Base-by-base conservation (phyloP, 805 yeast species). In the Saccharomycodes ludwigii region DNA sequence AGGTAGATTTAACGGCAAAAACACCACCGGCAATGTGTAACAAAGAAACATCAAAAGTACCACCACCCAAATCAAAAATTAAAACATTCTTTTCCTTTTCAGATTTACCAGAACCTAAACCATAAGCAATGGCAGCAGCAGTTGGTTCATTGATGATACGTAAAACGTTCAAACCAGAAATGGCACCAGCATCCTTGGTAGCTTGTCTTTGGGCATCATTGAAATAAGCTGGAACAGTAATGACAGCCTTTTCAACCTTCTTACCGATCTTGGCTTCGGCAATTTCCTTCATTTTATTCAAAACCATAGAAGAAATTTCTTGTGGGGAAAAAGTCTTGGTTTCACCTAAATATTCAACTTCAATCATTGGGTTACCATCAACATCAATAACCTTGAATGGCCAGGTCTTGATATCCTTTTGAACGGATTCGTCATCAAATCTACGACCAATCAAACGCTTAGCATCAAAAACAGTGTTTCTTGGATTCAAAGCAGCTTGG, bases 81-180 rank as follows among this genome's bases (percentile, higher is more conserved):
- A 85, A 69, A 42, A 85, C 88, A 63, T 84, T 83, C 63, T 78
- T 77, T 68, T 85, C 95, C 44, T 71, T 72, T 41, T 73, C 76
- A 44, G 78, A 69, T 54, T 68, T 77, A 63, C 83, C 84, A 51
- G 85, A 84, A 75, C 88, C 94, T 51, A 86, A 73, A 74, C 97
- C 97, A 75, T 86, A 86, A 59, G 97, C 96, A 68, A 86, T 84
- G 50, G 96, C 96, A 55, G 96, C 96, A 43, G 96, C 96, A 48
- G 96, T 79, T 52, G 83, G 82, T 66, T 75, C 82, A 71, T 75
- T 75, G 48, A 75, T 75, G 60, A 75, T 75, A 66, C 83, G 71
- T 61, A 73, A 61, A 51, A 75, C 82, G 71, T 75, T 73, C 63
- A 75, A 66, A 63, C 83, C 83, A 46, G 83, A 73, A 65, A 75